Evolutionary conservation across 1,284 basidiomycete species (phyloP).

Genomic region (Apiotrichum veenhuisii): DNA sequence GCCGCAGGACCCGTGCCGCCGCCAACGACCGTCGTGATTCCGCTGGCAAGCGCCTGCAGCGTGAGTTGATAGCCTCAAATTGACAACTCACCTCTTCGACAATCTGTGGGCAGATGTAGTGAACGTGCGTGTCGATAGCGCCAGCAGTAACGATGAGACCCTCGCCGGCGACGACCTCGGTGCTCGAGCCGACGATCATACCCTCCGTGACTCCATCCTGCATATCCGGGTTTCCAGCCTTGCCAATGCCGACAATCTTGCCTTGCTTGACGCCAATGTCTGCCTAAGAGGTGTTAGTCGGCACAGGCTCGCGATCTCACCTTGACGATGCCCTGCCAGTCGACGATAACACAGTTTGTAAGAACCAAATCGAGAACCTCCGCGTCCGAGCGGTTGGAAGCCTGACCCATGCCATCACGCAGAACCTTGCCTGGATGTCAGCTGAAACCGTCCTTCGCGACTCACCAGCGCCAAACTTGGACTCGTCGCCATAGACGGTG

Average conservation of each 20-base stretch:
- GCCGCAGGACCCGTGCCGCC: conserved; percentile 91
- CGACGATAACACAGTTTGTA: conserved; percentile 89
- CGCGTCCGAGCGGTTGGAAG: conserved; percentile 63
- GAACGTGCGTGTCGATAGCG: conserved; percentile 84
- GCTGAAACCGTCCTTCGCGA: background rate
- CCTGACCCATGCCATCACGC: conserved; percentile 96
- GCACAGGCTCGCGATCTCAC: conserved; percentile 44
- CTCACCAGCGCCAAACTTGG: conserved; percentile 92
- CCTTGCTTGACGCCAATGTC: conserved; percentile 92
- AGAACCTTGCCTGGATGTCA: conserved; percentile 69
- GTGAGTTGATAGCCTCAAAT: conserved; percentile 17
- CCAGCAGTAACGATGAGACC: conserved; percentile 92
- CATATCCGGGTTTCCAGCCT: conserved; percentile 93
- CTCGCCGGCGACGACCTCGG: conserved; percentile 87
- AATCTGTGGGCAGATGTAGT: conserved; percentile 94
- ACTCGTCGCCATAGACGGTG: conserved; percentile 73
- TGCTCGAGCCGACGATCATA: conserved; percentile 79
- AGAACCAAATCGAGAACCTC: conserved; percentile 86
- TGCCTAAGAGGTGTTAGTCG: conserved; percentile 58
- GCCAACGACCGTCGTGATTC: conserved; percentile 82
- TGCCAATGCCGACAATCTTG: conserved; percentile 81
- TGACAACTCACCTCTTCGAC: conserved; percentile 56
- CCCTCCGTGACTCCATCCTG: conserved; percentile 75
- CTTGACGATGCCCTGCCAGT: conserved; percentile 96
- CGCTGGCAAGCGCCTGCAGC: conserved; percentile 52